Percentiles rank a stretch among this genome's conserved stretches.
Evolutionary conservation across 2,329 filamentous ascomycete genomes (phyloP).

Genomic region (Tolypocladium tropicale): DNA sequence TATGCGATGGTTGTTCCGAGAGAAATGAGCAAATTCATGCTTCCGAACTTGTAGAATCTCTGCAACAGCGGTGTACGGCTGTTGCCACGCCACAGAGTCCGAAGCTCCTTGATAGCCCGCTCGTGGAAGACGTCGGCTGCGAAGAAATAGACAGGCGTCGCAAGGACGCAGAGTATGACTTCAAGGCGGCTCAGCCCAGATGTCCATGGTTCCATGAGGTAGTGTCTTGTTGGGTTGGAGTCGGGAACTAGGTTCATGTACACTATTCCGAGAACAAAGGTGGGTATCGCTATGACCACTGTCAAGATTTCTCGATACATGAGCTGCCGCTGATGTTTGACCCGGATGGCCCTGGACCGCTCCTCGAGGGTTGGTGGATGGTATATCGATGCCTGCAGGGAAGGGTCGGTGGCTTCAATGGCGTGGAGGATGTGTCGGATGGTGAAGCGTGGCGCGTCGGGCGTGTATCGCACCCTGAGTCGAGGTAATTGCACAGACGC

Average conservation of each 20-base stretch:
- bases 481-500: slow-evolving; percentile 55
- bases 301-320: slow-evolving; percentile 62
- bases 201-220: slow-evolving; percentile 60
- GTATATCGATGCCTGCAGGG: slow-evolving; percentile 59
- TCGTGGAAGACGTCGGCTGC: slow-evolving; percentile 78
- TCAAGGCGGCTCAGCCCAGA: slow-evolving; percentile 67
- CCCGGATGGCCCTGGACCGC: slow-evolving; percentile 61
- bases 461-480: slow-evolving; percentile 60
- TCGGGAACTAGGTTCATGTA: slow-evolving; percentile 73
- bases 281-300: slow-evolving; percentile 62
- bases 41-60: slow-evolving; percentile 85
- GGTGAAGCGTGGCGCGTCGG: slow-evolving; percentile 58
- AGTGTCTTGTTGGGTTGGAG: slow-evolving; percentile 46
- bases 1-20: slow-evolving; percentile 84
- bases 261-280: slow-evolving; percentile 78
- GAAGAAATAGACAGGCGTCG: slow-evolving; percentile 80
- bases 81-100: slow-evolving; percentile 63
- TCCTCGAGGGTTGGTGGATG: slow-evolving; percentile 80
- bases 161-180: slow-evolving; percentile 69
- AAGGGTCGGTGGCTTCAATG: slow-evolving; percentile 55
- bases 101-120: slow-evolving; percentile 68
- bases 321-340: slow-evolving; percentile 57
- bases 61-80: slow-evolving; percentile 64
- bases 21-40: slow-evolving; percentile 92
- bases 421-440: slow-evolving; percentile 62